A percentile compares a stretch with the other conserved stretches of the same genome.
These are phyloP conservation scores for Cafeteria roenbergensis DNA, from an alignment of 108 stramenopile species.

Conservation along the genomic window DNA sequence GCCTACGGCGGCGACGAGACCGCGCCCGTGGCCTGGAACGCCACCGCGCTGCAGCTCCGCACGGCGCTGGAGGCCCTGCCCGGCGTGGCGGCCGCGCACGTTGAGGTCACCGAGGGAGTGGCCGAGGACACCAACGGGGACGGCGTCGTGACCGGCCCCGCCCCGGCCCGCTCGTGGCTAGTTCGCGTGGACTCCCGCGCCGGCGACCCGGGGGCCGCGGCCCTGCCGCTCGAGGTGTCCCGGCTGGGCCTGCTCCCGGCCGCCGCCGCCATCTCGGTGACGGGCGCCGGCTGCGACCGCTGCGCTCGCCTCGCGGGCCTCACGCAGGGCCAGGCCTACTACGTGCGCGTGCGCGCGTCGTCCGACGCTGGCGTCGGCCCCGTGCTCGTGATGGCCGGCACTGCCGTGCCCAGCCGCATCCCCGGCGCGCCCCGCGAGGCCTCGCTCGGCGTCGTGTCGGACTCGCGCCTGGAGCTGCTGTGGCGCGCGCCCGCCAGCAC, in stretches of 20 bases:
- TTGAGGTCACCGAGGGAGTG: neutral
- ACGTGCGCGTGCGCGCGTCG: conserved; percentile 47
- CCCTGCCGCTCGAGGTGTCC: too few relatives aligned
- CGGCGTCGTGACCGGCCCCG: too few relatives aligned
- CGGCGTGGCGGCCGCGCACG: conserved; percentile 19
- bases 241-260: too few relatives aligned
- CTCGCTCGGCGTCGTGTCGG: conserved; percentile 32
- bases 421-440: conserved; percentile 37
- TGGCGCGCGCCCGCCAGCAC: conserved; percentile 43
- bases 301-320: conserved; percentile 46
- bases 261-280: neutral
- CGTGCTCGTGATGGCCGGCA: conserved; percentile 24
- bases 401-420: conserved; percentile 34
- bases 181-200: too few relatives aligned
- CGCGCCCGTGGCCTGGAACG: conserved; percentile 45
- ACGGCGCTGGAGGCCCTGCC: conserved; percentile 33
- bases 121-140: too few relatives aligned
- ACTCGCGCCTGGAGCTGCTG: conserved; percentile 36
- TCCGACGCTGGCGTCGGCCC: conserved; percentile 43
- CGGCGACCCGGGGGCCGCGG: too few relatives aligned
- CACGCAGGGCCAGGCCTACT: conserved; percentile 51
- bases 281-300: conserved; percentile 43
- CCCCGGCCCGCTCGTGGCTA: too few relatives aligned
- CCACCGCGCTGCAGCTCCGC: conserved; percentile 38
- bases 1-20: conserved; percentile 43